Evolutionary conservation across 805 yeast genomes (phyloP).

Genomic region (Kazachstania africana): DNA sequence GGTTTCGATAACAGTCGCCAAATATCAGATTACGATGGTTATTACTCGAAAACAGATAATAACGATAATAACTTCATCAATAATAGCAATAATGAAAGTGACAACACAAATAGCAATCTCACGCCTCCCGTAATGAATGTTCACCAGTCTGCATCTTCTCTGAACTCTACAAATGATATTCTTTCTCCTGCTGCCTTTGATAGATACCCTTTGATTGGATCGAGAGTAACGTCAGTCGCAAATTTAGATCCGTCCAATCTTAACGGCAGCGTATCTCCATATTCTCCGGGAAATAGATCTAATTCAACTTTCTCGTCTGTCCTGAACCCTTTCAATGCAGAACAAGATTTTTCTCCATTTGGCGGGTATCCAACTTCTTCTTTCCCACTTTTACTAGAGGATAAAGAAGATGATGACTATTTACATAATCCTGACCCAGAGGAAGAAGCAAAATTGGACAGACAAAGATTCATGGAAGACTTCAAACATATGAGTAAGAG

Average conservation of each 20-base stretch:
- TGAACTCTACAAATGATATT: constrained; percentile 6
- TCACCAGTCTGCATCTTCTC: constrained; percentile 5
- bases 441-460: constrained; percentile 77
- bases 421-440: constrained; percentile 94
- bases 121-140: neutral
- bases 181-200: constrained; percentile 47
- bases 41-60: constrained; percentile 23
- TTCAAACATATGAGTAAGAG: constrained; percentile 53
- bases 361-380: constrained; percentile 94
- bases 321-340: constrained; percentile 20
- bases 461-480: constrained; percentile 52
- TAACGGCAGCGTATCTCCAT: too few relatives aligned
- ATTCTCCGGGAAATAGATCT: constrained; percentile 1
- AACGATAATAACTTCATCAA: too few relatives aligned
- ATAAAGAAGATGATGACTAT: constrained; percentile 90
- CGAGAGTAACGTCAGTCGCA: constrained; percentile 24
- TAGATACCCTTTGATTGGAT: constrained; percentile 54
- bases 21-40: constrained; percentile 22
- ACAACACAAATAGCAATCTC: constrained; percentile 2
- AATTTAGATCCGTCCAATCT: neutral
- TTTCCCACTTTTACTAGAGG: constrained; percentile 84
- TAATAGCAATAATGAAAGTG: constrained; percentile 4
- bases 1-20: neutral
- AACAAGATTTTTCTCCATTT: constrained; percentile 73
- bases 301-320: constrained; percentile 25